A percentile compares a stretch with the other conserved stretches of the same genome.
Conservation (phyloP, 78 protist species). For the Guillardia theta region DNA sequence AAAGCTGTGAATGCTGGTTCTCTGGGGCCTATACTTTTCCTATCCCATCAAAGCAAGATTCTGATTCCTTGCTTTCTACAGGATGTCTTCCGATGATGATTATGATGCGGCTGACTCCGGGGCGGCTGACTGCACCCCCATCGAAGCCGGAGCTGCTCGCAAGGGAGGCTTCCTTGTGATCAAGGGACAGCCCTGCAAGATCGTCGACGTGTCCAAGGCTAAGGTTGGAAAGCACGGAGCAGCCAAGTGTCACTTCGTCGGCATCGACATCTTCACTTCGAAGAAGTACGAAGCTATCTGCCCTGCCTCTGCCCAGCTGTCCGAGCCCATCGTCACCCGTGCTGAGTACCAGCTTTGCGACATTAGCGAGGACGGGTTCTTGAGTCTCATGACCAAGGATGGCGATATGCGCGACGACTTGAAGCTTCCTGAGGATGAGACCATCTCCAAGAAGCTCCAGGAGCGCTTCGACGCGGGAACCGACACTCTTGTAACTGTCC, state of each 20-base stretch:
- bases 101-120: constrained; percentile 30
- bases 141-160: background rate
- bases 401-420: constrained; percentile 40
- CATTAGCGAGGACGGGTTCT: constrained; percentile 46
- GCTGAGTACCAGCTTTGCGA: constrained; percentile 35
- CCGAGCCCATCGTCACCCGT: constrained; percentile 38
- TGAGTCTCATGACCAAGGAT: constrained; percentile 15
- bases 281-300: constrained; percentile 50
- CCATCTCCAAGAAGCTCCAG: constrained; percentile 35
- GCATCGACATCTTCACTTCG: constrained; percentile 58
- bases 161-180: constrained; percentile 39
- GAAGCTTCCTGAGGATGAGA: constrained; percentile 1
- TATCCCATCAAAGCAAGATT: too few relatives aligned
- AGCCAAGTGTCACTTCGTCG: constrained; percentile 55
- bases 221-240: constrained; percentile 73
- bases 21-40: too few relatives aligned
- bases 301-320: constrained; percentile 39
- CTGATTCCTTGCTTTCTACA: background rate
- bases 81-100: constrained; percentile 6
- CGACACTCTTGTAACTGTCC: background rate
- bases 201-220: constrained; percentile 27
- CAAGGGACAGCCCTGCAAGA: constrained; percentile 65
- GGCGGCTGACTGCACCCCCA: constrained; percentile 12
- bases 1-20: too few relatives aligned
- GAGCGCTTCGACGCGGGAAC: constrained; percentile 45